phyloP scores from a whole-genome alignment of 2,329 filamentous ascomycete species.

The Clarireedia homoeocarpa region DNA sequence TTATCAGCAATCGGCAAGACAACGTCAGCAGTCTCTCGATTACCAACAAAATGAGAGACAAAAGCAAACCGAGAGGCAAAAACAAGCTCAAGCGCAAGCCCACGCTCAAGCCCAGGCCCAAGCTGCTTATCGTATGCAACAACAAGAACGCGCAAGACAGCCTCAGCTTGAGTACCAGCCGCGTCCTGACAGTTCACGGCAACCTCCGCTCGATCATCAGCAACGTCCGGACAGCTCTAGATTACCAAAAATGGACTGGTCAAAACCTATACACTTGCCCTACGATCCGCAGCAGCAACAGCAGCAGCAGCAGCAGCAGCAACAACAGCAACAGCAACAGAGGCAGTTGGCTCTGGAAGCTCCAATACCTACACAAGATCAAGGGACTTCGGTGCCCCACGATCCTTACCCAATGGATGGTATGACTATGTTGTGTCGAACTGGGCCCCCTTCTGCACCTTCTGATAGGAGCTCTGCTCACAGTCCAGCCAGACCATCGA shows the following conservation, averaged over 20 bases:
- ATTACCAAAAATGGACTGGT: constrained; percentile 9
- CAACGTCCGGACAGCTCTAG: constrained; percentile 8
- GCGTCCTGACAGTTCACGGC: constrained; percentile 13
- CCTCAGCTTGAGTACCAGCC: constrained; percentile 11
- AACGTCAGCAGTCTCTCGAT: constrained; percentile 6
- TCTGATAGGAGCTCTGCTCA: constrained; percentile 61
- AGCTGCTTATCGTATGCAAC: constrained; percentile 4
- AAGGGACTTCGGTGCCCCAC: constrained; percentile 67
- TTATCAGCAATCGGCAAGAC: constrained; percentile 2
- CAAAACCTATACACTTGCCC: constrained; percentile 8
- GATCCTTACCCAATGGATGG: constrained; percentile 92
- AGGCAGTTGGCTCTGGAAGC: constrained; percentile 34
- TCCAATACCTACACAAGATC: constrained; percentile 46
- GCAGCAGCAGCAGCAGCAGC: background rate
- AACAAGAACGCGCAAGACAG: constrained; percentile 11
- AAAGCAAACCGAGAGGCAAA: constrained; percentile 8
- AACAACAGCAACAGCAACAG: background rate
- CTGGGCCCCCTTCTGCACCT: constrained; percentile 58
- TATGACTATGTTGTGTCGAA: constrained; percentile 94
- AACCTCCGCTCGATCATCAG: constrained; percentile 17
- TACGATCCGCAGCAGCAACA: constrained; percentile 7
- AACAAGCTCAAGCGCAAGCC: constrained; percentile 2
- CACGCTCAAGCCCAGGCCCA: background rate
- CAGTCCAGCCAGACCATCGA: constrained; percentile 66
- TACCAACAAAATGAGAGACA: constrained; percentile 7